A percentile compares a stretch with the other conserved stretches of the same genome.
Evolutionary conservation across 768 basidiomycete species (phyloP).

Genomic region (Tricholoma sp.): DNA sequence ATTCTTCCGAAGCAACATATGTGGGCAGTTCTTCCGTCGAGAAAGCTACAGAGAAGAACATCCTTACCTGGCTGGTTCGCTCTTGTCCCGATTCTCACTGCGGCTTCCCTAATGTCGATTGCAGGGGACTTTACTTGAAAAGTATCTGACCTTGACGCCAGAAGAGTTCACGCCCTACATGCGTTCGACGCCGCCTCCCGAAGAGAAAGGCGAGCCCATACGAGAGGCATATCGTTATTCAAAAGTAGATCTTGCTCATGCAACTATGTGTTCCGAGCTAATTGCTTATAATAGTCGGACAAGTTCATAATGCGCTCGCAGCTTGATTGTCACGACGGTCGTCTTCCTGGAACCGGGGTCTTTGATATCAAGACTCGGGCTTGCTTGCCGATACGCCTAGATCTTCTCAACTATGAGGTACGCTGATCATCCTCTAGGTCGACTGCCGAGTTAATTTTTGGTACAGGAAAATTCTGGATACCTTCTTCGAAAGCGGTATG

Average conservation of each 20-base stretch:
- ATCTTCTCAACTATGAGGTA: conserved; percentile 79
- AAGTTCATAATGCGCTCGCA: conserved; percentile 91
- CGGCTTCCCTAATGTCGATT: not conserved
- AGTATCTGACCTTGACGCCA: conserved; percentile 67
- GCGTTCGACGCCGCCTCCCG: conserved; percentile 30
- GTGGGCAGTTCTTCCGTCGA: not conserved
- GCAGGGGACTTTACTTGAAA: conserved; percentile 87
- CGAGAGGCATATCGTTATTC: conserved; percentile 85
- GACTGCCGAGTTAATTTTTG: not conserved
- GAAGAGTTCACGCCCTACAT: conserved; percentile 57
- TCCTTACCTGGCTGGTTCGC: conserved; percentile 72
- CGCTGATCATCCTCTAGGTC: not conserved
- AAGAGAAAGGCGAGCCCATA: conserved; percentile 21
- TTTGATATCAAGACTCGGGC: conserved; percentile 98
- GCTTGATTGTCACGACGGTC: conserved; percentile 77
- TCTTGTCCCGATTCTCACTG: not conserved
- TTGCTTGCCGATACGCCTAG: conserved; percentile 76
- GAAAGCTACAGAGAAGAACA: conserved; percentile 51
- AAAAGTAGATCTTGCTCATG: conserved; percentile 42
- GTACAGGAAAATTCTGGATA: conserved; percentile 75
- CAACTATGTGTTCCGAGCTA: not conserved
- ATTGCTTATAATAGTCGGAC: conserved; percentile 32
- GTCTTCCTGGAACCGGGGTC: conserved; percentile 84
- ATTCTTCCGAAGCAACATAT: conserved; percentile 26
- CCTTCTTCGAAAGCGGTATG: conserved; percentile 58